phyloP scores from a whole-genome alignment of 352 stramenopile species.

The Globisporangium polare region DNA sequence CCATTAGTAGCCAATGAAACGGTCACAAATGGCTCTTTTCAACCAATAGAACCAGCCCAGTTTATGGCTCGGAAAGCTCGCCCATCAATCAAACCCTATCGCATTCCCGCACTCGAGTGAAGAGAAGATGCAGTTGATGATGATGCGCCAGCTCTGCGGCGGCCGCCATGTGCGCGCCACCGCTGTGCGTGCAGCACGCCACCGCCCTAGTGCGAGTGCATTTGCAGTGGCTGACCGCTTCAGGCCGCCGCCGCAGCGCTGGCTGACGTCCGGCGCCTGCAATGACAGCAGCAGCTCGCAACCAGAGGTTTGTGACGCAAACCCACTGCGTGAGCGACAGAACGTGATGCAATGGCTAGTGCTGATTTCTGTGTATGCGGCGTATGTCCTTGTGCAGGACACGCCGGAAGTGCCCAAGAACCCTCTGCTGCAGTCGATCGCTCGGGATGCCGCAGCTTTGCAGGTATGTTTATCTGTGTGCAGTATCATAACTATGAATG shows the following conservation, averaged over 20 bases:
- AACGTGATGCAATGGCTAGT: background rate
- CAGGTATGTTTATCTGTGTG: background rate
- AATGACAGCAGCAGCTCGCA: background rate
- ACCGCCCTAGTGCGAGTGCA: background rate
- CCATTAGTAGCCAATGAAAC: too few relatives aligned
- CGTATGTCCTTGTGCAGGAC: background rate
- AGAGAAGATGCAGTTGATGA: background rate
- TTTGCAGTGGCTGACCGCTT: background rate
- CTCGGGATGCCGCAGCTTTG: conserved; percentile 13
- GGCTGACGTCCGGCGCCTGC: background rate
- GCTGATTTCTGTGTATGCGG: background rate
- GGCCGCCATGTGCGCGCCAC: background rate
- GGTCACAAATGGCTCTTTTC: too few relatives aligned
- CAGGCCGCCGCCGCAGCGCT: background rate
- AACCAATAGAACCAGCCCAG: background rate
- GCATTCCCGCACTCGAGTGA: background rate
- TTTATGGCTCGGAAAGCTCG: background rate
- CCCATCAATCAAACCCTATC: background rate
- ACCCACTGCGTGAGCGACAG: background rate
- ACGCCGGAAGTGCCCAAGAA: background rate
- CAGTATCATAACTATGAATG: background rate
- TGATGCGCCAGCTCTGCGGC: background rate
- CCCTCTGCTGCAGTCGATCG: conserved; percentile 17
- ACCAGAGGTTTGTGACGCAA: background rate
- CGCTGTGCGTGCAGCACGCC: background rate